phyloP scores from a whole-genome alignment of 345 rosid species.

The Rhodamnia rubescens region DNA sequence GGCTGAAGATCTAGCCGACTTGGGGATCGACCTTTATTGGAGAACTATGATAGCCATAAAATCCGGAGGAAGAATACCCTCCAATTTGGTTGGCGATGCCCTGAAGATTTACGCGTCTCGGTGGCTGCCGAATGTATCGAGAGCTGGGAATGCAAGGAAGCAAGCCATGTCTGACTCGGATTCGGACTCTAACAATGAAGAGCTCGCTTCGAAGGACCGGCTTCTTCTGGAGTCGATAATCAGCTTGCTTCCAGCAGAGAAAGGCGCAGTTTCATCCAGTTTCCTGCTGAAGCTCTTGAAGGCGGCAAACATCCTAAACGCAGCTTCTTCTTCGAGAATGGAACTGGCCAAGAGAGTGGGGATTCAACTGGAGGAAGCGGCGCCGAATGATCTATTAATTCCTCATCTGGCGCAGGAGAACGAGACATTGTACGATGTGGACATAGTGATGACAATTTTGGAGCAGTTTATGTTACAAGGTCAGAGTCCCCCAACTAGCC shows the following conservation, averaged over 20 bases:
- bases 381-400: conserved; percentile 61
- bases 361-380: conserved; percentile 88
- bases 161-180: conserved; percentile 20
- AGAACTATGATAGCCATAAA: conserved; percentile 81
- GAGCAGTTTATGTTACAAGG: conserved; percentile 87
- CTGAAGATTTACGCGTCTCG: conserved; percentile 72
- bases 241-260: conserved; percentile 79
- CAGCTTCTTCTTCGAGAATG: conserved; percentile 58
- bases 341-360: conserved; percentile 77
- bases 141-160: conserved; percentile 23
- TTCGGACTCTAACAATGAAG: conserved; percentile 55
- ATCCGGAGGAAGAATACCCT: conserved; percentile 63
- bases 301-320: conserved; percentile 65
- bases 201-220: conserved; percentile 50
- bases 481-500: conserved; percentile 93
- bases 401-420: conserved; percentile 43
- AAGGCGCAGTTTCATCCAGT: conserved; percentile 65
- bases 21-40: conserved; percentile 86
- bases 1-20: conserved; percentile 94
- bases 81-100: conserved; percentile 67
- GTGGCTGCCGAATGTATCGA: conserved; percentile 68
- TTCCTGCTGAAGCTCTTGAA: conserved; percentile 84
- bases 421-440: conserved; percentile 57
- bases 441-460: conserved; percentile 57
- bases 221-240: conserved; percentile 75